Conservation (phyloP, 441 rosid species). For the Omphalea diandra region DNA sequence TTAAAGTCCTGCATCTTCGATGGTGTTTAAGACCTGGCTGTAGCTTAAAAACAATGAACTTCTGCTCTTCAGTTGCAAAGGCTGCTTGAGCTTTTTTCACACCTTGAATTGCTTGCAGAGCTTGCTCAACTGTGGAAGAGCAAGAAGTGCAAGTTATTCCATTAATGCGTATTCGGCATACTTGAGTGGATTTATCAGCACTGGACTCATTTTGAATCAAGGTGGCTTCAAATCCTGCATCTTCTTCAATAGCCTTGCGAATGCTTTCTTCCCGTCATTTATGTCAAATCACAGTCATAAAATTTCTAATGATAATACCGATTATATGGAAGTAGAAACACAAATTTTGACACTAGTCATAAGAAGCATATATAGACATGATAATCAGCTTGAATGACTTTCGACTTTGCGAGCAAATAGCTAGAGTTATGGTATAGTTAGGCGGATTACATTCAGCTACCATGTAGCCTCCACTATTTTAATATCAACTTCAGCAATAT, state of each 20-base stretch:
- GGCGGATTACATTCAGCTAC: no score
- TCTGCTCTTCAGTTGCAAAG: slow-evolving; percentile 91
- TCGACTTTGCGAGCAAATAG: no score
- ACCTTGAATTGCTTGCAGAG: slow-evolving; percentile 54
- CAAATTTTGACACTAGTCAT: neutral
- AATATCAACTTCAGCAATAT: neutral
- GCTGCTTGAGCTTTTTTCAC: slow-evolving; percentile 74
- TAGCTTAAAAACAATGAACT: slow-evolving; percentile 41
- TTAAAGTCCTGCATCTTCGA: slow-evolving; percentile 71
- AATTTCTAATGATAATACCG: neutral
- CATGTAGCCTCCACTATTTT: neutral
- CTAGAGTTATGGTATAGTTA: neutral
- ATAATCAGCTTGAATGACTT: neutral
- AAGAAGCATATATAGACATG: neutral
- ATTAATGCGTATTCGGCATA: slow-evolving; percentile 62
- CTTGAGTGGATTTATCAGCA: slow-evolving; percentile 56
- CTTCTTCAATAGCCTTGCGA: slow-evolving; percentile 77
- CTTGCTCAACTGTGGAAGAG: slow-evolving; percentile 67
- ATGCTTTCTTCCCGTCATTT: slow-evolving; percentile 61
- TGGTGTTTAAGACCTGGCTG: slow-evolving; percentile 40
- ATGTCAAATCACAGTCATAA: neutral
- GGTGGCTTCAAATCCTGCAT: slow-evolving; percentile 74
- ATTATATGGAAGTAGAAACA: neutral
- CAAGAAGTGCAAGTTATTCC: slow-evolving; percentile 96
- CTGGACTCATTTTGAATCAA: slow-evolving; percentile 49